Conservation (phyloP, 192 early-diverging fungal species). For the Chytriomyces confervae region DNA sequence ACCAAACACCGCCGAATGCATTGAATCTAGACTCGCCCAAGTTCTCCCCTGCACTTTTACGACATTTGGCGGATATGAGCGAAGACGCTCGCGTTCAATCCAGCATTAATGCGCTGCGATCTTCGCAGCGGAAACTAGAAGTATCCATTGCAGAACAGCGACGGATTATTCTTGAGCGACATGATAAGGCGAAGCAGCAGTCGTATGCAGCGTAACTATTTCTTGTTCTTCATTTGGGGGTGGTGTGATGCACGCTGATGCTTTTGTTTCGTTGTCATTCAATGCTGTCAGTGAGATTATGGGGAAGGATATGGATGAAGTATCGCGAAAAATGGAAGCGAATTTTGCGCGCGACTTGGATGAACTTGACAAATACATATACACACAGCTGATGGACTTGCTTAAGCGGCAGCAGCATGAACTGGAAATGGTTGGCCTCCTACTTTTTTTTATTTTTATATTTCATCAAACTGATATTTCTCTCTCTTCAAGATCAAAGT, state of each 20-base stretch:
- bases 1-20: not conserved
- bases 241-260: too few relatives aligned
- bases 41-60: conserved; percentile 18
- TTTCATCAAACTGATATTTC: not conserved
- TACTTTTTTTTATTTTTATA: not conserved
- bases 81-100: not conserved
- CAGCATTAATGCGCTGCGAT: not conserved
- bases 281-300: conserved; percentile 11
- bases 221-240: not conserved
- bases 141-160: not conserved
- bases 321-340: not conserved
- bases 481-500: conserved; percentile 5
- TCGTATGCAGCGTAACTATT: conserved; percentile 14
- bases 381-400: conserved; percentile 16
- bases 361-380: conserved; percentile 15
- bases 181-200: conserved; percentile 14
- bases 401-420: conserved; percentile 23
- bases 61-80: not conserved
- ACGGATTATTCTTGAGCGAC: not conserved
- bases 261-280: too few relatives aligned
- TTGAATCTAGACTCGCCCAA: not conserved
- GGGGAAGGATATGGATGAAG: conserved; percentile 7
- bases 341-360: not conserved
- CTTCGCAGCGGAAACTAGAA: conserved; percentile 1
- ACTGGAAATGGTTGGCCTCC: not conserved